Conservation (phyloP, 192 early-diverging fungal species). For the Dissophora globulifera region DNA sequence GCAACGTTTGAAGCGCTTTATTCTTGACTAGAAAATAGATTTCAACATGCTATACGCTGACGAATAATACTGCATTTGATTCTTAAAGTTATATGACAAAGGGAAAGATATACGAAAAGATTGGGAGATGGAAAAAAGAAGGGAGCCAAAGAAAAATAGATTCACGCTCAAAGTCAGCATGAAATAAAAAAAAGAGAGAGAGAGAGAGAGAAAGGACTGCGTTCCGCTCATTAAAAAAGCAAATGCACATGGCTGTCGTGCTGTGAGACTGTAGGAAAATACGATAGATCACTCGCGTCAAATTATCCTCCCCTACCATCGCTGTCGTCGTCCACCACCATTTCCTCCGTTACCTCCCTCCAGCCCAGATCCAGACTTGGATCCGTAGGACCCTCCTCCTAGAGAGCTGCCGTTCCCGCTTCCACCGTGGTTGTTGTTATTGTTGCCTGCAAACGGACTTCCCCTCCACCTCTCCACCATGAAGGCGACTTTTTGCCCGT, state of each 20-base stretch:
- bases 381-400: slow-evolving; percentile 7
- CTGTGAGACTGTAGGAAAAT: too few relatives aligned
- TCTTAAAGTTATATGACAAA: too few relatives aligned
- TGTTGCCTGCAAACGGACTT: slow-evolving; percentile 14
- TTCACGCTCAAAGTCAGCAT: too few relatives aligned
- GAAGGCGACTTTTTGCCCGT: slow-evolving; percentile 70
- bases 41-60: not conserved
- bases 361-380: slow-evolving; percentile 9
- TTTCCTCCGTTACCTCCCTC: slow-evolving; percentile 8
- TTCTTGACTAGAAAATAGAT: slow-evolving; percentile 28
- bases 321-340: slow-evolving; percentile 25
- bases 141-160: not conserved
- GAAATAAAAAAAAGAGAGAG: too few relatives aligned
- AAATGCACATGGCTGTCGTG: too few relatives aligned
- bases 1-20: slow-evolving; percentile 60
- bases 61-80: too few relatives aligned
- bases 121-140: not conserved
- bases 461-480: slow-evolving; percentile 50
- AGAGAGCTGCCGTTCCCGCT: not conserved
- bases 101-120: not conserved
- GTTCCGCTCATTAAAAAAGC: too few relatives aligned
- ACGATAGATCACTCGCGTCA: too few relatives aligned
- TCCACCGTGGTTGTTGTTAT: slow-evolving; percentile 4
- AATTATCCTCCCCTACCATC: slow-evolving; percentile 13
- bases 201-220: not conserved